Base-by-base conservation (phyloP, 192 early-diverging fungal species). In the Spizellomyces punctatus region DNA sequence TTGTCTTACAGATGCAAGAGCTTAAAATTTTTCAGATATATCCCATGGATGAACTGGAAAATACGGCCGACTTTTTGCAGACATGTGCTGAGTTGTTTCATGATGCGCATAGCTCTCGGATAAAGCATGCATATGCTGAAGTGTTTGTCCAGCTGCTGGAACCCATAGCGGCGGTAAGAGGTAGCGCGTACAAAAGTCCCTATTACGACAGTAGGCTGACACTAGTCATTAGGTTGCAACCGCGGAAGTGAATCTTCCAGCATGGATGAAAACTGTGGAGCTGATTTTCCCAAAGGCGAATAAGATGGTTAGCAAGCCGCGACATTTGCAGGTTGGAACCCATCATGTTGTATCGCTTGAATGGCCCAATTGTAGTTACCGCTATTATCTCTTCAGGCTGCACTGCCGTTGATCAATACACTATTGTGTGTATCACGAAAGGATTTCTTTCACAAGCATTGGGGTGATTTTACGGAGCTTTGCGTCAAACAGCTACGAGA, bases 181-280 rank as follows among this genome's bases (percentile, higher is more conserved):
- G 27, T 36, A 36, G 27, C 27, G 27, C 27, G 27, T 36, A 36
- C 27, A 36, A 36, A 36, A 36, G n/a, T 36, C 1, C 27, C 27
- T 36, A 36, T 3, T 3, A 36, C 27, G 27, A 36, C 27, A 36
- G 14, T 12, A n/a, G 21, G 5, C 14, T 47, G 10, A 48, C 36
- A 60, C 14, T 27, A 89, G 84, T 88, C 27, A 36, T 3, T 36
- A 36, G 27, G 27, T 98, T 4, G 95, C 95, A 6, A 85, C 89
- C 48, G 95, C 92, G 7, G 98, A 98, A 77, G 95, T 96, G 27
- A 99, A 98, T 69, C 78, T 98, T 58, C 98, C 95, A 5, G 90
- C 90, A 42, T 95, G 96, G 89, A 91, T 89, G 41, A 94, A 93
- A 76, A 90, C 94, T 5, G 90, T 99, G 46, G 96, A 99, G 77